Evolutionary conservation across 768 basidiomycete species (phyloP), one percentile per base, ranked within the genome.

Genomic region (Jaapia argillacea): DNA sequence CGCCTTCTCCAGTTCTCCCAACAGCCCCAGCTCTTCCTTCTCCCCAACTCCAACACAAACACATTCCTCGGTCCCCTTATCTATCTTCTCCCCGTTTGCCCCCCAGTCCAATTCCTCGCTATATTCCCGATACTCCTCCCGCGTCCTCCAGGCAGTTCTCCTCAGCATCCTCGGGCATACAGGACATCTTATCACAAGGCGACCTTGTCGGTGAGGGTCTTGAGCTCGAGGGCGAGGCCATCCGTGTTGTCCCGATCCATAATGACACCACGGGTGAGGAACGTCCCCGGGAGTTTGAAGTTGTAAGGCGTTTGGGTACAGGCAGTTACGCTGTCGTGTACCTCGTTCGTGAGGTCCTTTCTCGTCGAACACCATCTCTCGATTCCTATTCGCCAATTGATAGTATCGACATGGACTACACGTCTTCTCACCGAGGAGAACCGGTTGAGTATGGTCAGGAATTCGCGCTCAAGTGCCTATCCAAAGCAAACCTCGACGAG

Each of bases 271-370:
- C 63, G 16, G 59, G 67, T 46, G 55, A 56, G 47, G 68, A 69
- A 45, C 77, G 77, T 16, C 80, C 79, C 13, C 66, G 61, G 18
- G 78, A 81, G 51, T 90, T 93, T 48, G 75, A 90, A 66, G 90
- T 97, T 59, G 75, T 93, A 51, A 70, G 85, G 45, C 78, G 77
- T 49, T 77, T 94, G 42, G 92, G 92, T 40, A 80, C 85, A 0
- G 92, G 92, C 52, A 85, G 82, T 48, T 96, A 94, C 58, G 92
- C 92, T 13, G 85, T 91, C 54, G 92, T 96, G 44, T 97, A 96
- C 59, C 81, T 90, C 47, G 92, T 96, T 22, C 77, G 78, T 38
- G 84, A 88, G 61, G 73, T 85, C 26, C 51, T 72, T 22, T 63
- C 58, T 13, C 69, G 65, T 41, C 41, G 52, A 26, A 50, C 53